phyloP scores from a whole-genome alignment of 2,329 filamentous ascomycete genomes.

The Scytalidium lignicola region DNA sequence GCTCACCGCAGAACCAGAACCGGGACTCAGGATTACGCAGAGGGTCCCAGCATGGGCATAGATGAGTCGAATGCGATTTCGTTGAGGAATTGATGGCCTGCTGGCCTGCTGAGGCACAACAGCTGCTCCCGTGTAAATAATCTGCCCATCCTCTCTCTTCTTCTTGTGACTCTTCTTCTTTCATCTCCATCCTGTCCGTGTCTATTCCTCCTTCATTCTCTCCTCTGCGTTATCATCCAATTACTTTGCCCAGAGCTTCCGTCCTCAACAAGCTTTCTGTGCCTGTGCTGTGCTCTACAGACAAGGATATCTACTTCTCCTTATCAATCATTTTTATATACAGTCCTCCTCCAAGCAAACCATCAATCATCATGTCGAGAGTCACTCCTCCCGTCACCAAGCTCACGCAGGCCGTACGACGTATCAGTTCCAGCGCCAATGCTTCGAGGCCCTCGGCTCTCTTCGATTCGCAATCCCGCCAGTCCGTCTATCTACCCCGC shows the following conservation, averaged over 20 bases:
- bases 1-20: background rate
- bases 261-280: background rate
- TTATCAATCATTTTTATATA: background rate
- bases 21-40: background rate
- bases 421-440: slow-evolving; percentile 21
- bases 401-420: slow-evolving; percentile 16
- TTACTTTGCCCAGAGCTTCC: background rate
- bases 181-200: background rate
- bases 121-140: background rate
- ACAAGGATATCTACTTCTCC: background rate
- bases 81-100: background rate
- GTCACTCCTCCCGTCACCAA: slow-evolving; percentile 25
- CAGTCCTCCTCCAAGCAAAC: slow-evolving; percentile 6
- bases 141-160: background rate
- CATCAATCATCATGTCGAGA: slow-evolving; percentile 23
- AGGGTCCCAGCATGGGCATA: background rate
- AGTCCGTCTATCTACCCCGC: slow-evolving; percentile 21
- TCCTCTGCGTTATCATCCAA: background rate
- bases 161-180: background rate
- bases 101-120: background rate
- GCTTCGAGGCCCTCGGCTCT: slow-evolving; percentile 17
- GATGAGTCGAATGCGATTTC: background rate
- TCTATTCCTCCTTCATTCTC: background rate
- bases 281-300: background rate
- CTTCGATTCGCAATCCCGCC: slow-evolving; percentile 16